These are phyloP conservation scores for Wickerhamomyces pijperi DNA, from an alignment of 805 yeast genomes.

Conservation along the genomic window DNA sequence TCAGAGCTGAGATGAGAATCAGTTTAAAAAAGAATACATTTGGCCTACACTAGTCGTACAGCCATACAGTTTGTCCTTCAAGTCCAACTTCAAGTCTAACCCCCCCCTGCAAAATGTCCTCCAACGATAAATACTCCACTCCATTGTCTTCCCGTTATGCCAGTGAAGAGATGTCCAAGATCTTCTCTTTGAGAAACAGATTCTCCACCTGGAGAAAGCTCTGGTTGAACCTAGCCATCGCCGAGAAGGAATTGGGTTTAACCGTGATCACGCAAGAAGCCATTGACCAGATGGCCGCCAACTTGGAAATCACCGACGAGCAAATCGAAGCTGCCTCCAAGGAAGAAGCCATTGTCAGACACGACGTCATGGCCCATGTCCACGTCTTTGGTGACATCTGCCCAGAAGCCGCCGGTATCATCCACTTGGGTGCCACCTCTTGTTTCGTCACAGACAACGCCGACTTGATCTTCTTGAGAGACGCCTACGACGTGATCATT, in stretches of 20 bases:
- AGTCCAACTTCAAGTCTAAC: too few species aligned
- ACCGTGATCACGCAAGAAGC: constrained; percentile 84
- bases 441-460: constrained; percentile 98
- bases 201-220: constrained; percentile 97
- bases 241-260: constrained; percentile 87
- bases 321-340: constrained; percentile 81
- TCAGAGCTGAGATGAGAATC: too few species aligned
- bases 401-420: constrained; percentile 95
- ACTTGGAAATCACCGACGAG: constrained; percentile 80
- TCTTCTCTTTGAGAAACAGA: constrained; percentile 88
- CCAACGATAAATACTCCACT: constrained; percentile 69
- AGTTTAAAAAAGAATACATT: too few species aligned
- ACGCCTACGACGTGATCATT: constrained; percentile 86
- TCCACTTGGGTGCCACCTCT: constrained; percentile 96
- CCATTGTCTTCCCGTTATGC: constrained; percentile 97
- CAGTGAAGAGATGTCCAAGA: constrained; percentile 88
- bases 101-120: constrained; percentile 10
- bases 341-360: constrained; percentile 97
- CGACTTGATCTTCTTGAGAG: constrained; percentile 90
- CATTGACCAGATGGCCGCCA: constrained; percentile 68
- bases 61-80: too few species aligned
- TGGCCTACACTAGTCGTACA: too few species aligned
- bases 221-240: constrained; percentile 91
- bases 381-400: constrained; percentile 88
- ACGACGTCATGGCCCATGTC: constrained; percentile 99